These are phyloP conservation scores for Phialocephala sp. DNA, from an alignment of 2,329 filamentous ascomycete genomes.

Conservation along the genomic window DNA sequence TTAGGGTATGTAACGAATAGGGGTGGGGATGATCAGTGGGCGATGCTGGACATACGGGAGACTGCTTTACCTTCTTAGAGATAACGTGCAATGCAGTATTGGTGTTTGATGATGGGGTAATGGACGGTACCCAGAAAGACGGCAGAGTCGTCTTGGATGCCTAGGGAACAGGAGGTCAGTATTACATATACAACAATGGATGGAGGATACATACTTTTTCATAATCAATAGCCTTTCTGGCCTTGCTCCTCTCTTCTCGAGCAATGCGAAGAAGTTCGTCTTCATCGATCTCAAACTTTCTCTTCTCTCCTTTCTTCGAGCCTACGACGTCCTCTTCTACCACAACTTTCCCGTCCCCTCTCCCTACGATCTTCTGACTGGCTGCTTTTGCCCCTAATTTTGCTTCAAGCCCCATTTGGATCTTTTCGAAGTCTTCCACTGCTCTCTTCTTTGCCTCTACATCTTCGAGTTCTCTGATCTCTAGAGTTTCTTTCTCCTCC, in stretches of 20 bases:
- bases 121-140: conserved; percentile 91
- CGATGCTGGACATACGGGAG: conserved; percentile 79
- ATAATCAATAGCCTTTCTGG: conserved; percentile 71
- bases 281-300: conserved; percentile 82
- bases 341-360: conserved; percentile 50
- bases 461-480: conserved; percentile 64
- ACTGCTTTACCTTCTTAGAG: conserved; percentile 66
- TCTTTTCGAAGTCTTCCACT: conserved; percentile 81
- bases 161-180: conserved; percentile 23
- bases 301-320: conserved; percentile 57
- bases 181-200: conserved; percentile 16
- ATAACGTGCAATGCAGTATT: conserved; percentile 61
- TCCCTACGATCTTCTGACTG: conserved; percentile 47
- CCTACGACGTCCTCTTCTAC: conserved; percentile 46
- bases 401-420: conserved; percentile 71
- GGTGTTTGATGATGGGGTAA: conserved; percentile 72
- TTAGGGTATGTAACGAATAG: conserved; percentile 79
- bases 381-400: conserved; percentile 40
- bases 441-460: conserved; percentile 74
- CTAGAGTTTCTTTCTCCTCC: conserved; percentile 65
- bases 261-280: conserved; percentile 76
- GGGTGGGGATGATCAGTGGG: conserved; percentile 68
- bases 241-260: conserved; percentile 70
- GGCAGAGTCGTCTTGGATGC: conserved; percentile 72
- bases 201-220: conserved; percentile 62